phyloP scores from a whole-genome alignment of 2,329 filamentous ascomycete genomes.

The Trichoderma citrinoviride region DNA sequence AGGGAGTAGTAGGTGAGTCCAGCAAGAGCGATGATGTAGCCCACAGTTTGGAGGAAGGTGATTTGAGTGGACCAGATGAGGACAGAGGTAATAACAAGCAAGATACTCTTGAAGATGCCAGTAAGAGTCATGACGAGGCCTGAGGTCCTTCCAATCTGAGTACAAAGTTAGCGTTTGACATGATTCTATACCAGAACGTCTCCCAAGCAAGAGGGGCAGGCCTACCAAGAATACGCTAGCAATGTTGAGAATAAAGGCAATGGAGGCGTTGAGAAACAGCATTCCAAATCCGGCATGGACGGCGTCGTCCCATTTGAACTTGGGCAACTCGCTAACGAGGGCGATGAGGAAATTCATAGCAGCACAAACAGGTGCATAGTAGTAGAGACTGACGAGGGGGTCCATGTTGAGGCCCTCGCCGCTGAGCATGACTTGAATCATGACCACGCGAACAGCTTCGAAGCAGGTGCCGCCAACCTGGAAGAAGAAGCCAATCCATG shows the following conservation, averaged over 20 bases:
- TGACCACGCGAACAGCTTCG: constrained; percentile 76
- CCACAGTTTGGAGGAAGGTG: constrained; percentile 67
- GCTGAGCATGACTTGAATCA: constrained; percentile 80
- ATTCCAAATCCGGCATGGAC: constrained; percentile 62
- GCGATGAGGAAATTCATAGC: constrained; percentile 74
- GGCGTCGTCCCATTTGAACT: constrained; percentile 64
- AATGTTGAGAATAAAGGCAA: constrained; percentile 79
- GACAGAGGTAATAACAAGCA: constrained; percentile 74
- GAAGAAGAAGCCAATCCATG: constrained; percentile 62
- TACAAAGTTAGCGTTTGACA: constrained; percentile 18
- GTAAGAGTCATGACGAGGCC: constrained; percentile 81
- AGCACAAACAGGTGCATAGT: constrained; percentile 82
- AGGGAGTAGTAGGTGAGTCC: constrained; percentile 52
- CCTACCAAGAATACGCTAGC: constrained; percentile 82
- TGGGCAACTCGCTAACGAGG: constrained; percentile 64
- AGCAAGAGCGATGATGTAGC: constrained; percentile 67
- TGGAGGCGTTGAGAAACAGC: constrained; percentile 69
- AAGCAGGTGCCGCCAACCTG: constrained; percentile 75
- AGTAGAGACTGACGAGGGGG: constrained; percentile 82
- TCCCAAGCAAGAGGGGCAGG: too few species aligned
- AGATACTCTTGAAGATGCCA: constrained; percentile 84
- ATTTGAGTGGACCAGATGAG: constrained; percentile 75
- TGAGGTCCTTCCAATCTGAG: constrained; percentile 81
- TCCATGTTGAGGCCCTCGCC: constrained; percentile 81
- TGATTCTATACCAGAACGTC: too few species aligned